Evolutionary conservation across 2,329 filamentous ascomycete genomes (phyloP).

Genomic region (Pyricularia pennisetigena): DNA sequence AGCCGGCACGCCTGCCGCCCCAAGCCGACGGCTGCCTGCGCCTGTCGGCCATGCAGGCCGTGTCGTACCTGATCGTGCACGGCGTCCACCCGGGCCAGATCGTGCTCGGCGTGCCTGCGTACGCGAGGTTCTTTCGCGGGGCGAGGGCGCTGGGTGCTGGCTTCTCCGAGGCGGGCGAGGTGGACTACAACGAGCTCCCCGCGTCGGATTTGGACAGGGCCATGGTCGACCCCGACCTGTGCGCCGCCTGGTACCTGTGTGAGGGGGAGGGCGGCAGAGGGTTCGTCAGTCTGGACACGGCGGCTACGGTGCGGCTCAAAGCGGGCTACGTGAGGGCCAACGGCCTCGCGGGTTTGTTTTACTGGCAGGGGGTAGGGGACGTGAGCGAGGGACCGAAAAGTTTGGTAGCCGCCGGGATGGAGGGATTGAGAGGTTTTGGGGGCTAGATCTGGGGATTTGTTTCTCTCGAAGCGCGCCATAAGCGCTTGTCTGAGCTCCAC

Average conservation of each 20-base stretch:
- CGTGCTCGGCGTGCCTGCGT: constrained; percentile 52
- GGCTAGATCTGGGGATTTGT: not conserved
- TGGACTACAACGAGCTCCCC: constrained; percentile 54
- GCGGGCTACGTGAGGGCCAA: constrained; percentile 45
- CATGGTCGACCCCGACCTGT: constrained; percentile 13
- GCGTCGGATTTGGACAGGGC: not conserved
- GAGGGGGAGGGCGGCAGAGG: constrained; percentile 21
- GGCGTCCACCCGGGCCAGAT: constrained; percentile 49
- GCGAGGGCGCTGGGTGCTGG: constrained; percentile 42
- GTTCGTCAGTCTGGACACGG: constrained; percentile 56
- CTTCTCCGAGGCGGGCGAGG: constrained; percentile 36
- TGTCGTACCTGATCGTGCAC: constrained; percentile 40
- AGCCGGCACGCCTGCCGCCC: constrained; percentile 16
- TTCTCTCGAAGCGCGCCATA: not conserved
- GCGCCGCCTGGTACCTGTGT: constrained; percentile 48
- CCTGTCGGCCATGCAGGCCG: constrained; percentile 38
- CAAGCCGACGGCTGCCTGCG: constrained; percentile 22
- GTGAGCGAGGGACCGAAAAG: constrained; percentile 37
- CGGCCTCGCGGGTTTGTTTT: constrained; percentile 53
- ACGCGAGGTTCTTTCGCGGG: constrained; percentile 50
- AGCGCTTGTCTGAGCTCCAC: not conserved
- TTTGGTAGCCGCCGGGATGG: constrained; percentile 44
- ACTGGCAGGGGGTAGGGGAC: constrained; percentile 59
- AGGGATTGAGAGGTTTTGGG: not conserved
- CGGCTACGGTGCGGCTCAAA: constrained; percentile 50